A percentile compares a stretch with the other conserved stretches of the same genome.
Evolutionary conservation across 345 rosid genomes (phyloP).

Genomic region (Streptanthus diversifolius): DNA sequence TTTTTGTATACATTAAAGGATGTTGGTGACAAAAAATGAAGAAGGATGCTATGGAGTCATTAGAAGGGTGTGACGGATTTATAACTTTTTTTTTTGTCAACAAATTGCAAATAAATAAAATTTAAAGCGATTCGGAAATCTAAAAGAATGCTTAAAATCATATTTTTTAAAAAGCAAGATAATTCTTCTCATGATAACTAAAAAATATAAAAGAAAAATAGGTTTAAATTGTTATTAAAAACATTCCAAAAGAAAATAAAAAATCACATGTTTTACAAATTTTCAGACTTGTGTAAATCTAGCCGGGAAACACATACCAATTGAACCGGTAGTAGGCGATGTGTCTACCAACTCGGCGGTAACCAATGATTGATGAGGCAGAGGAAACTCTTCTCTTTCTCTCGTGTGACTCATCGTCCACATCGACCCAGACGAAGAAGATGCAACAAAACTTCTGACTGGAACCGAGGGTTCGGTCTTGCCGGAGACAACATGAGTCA

Average conservation of each 20-base stretch:
- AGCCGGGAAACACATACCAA: neutral
- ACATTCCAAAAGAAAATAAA: neutral
- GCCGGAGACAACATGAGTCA: constrained; percentile 18
- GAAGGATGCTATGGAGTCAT: too few relatives aligned
- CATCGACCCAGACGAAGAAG: neutral
- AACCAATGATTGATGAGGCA: neutral
- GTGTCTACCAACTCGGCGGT: neutral
- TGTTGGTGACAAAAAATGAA: too few relatives aligned
- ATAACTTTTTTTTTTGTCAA: too few relatives aligned
- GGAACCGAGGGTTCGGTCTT: neutral
- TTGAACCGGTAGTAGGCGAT: neutral
- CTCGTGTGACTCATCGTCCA: neutral
- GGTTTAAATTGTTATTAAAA: neutral
- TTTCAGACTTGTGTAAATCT: neutral
- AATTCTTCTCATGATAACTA: neutral
- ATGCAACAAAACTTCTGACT: neutral
- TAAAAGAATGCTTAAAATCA: neutral
- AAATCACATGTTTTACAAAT: neutral
- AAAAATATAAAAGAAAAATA: neutral
- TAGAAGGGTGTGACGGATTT: too few relatives aligned
- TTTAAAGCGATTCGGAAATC: too few relatives aligned
- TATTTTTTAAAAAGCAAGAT: neutral
- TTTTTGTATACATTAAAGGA: neutral
- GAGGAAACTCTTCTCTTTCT: neutral
- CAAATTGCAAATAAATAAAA: too few relatives aligned